Evolutionary conservation across 2,329 filamentous ascomycete genomes (phyloP), one percentile per base, ranked within the genome.

Genomic region (Cordyceps javanica): DNA sequence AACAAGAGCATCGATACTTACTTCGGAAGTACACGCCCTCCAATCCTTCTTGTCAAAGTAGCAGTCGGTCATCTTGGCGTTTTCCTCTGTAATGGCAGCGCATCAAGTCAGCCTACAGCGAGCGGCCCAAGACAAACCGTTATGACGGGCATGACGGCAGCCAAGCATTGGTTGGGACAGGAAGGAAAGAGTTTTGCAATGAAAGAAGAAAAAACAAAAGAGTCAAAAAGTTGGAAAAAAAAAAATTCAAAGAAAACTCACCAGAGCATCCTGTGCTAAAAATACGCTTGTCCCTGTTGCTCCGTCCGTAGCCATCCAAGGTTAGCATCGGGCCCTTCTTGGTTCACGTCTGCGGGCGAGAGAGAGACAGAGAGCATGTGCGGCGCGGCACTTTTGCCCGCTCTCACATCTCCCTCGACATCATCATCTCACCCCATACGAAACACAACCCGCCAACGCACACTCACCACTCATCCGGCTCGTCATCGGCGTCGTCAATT

Each of bases 21-120:
- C 93, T 83, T 97, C 93, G 63, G 85, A 80, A 69, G 89, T 89
- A 74, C 94, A 99, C 59, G 82, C 80, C 65, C 94, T 81, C 93
- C 94, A 99, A 70, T 99, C 94, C 71, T 92, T 96, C 80, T 92
- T 96, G 57, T 93, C 91, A 69, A 85, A 96, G 72, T 95, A 96
- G 74, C 94, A 99, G 71, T 97, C 90, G 36, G 91, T 97, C 86
- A 99, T 82, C 68, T 86, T 92, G 55, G 82, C 77, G 68, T 97
- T 96, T 69, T 97, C 93, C 23, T 84, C 93, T 97, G 63, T 38
- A 28, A 14, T 11, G 16, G n/a, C 19, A 14, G n/a, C 21, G 3
- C 21, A 30, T 16, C 8, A 25, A 30, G 54, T 56, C 44, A 56
- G 54, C 54, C 34, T 49, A 56, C 44, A 56, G 45, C n/a, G 30